These are phyloP conservation scores for Paraphoma chrysanthemicola DNA, from an alignment of 2,329 filamentous ascomycete species.

Conservation along the genomic window DNA sequence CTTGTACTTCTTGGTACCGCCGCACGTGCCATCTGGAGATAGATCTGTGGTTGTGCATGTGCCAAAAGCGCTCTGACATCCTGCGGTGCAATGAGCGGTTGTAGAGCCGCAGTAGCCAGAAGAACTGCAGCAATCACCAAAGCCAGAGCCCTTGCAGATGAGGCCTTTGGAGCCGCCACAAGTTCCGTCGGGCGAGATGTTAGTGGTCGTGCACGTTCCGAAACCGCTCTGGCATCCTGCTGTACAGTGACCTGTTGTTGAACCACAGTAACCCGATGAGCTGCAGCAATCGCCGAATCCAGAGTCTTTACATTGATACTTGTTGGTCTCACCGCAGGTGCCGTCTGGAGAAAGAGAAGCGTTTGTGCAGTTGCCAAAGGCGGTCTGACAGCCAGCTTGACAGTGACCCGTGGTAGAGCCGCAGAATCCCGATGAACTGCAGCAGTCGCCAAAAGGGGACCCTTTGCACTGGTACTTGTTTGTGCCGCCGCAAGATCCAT, in stretches of 20 bases:
- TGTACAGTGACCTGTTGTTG: slow-evolving; percentile 7
- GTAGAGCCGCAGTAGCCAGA: slow-evolving; percentile 4
- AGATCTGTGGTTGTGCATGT: slow-evolving; percentile 13
- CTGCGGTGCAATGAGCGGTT: slow-evolving; percentile 21
- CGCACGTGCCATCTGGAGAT: slow-evolving; percentile 17
- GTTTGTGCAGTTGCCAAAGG: slow-evolving; percentile 18
- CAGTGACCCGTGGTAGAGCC: slow-evolving; percentile 6
- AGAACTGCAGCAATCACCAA: slow-evolving; percentile 5
- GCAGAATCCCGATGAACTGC: slow-evolving; percentile 6
- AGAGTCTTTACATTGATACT: slow-evolving; percentile 9
- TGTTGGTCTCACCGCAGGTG: slow-evolving; percentile 12
- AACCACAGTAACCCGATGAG: slow-evolving; percentile 7
- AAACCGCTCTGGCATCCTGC: slow-evolving; percentile 17
- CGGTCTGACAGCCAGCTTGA: slow-evolving; percentile 3
- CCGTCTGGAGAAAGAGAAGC: slow-evolving; percentile 13
- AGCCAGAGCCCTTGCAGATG: slow-evolving; percentile 6
- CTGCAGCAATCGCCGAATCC: slow-evolving; percentile 16
- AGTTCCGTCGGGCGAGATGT: slow-evolving; percentile 1
- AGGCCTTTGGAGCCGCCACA: slow-evolving; percentile 2
- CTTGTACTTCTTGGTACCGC: slow-evolving; percentile 8
- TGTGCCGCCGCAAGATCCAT: slow-evolving; percentile 5
- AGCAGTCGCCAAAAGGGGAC: slow-evolving; percentile 15
- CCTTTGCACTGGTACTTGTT: slow-evolving; percentile 5
- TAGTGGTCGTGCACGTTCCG: slow-evolving; percentile 6
- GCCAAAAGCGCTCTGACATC: slow-evolving; percentile 31